Conservation (phyloP, 2,329 filamentous ascomycete species). For the Exophiala aquamarina region DNA sequence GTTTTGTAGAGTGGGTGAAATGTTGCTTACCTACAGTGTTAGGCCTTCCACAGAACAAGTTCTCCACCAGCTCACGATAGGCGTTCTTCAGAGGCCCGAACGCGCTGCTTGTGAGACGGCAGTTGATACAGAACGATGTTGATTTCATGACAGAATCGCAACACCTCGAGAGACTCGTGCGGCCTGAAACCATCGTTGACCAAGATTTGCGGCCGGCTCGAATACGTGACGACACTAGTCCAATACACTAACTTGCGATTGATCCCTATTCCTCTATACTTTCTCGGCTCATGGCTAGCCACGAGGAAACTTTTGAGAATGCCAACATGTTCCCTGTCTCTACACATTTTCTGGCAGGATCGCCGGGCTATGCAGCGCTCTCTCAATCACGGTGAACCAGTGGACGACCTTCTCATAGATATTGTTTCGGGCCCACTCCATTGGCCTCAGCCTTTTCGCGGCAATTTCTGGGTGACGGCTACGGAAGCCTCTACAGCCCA, state of each 20-base stretch:
- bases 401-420: constrained; percentile 34
- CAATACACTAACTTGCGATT: constrained; percentile 31
- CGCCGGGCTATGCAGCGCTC: constrained; percentile 27
- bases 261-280: constrained; percentile 28
- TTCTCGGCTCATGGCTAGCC: constrained; percentile 28
- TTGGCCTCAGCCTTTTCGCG: constrained; percentile 27
- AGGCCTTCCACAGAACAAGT: constrained; percentile 25
- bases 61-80: constrained; percentile 29
- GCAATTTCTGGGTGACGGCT: constrained; percentile 30
- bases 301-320: constrained; percentile 31
- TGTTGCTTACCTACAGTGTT: too few relatives aligned
- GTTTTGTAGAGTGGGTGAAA: too few relatives aligned
- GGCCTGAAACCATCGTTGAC: constrained; percentile 38
- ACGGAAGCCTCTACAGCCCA: constrained; percentile 23
- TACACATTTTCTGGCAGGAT: constrained; percentile 35
- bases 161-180: constrained; percentile 36
- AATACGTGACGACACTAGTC: constrained; percentile 38
- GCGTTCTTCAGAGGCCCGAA: constrained; percentile 28
- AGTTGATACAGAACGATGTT: constrained; percentile 29
- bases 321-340: constrained; percentile 36
- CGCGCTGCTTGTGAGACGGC: constrained; percentile 25
- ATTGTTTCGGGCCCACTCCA: constrained; percentile 31
- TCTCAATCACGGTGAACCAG: constrained; percentile 34
- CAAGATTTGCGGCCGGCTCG: constrained; percentile 35
- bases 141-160: constrained; percentile 30